Percentiles rank a stretch among this genome's conserved stretches.
Conservation (phyloP, 2,329 filamentous ascomycete species). For the Alternaria sp. region DNA sequence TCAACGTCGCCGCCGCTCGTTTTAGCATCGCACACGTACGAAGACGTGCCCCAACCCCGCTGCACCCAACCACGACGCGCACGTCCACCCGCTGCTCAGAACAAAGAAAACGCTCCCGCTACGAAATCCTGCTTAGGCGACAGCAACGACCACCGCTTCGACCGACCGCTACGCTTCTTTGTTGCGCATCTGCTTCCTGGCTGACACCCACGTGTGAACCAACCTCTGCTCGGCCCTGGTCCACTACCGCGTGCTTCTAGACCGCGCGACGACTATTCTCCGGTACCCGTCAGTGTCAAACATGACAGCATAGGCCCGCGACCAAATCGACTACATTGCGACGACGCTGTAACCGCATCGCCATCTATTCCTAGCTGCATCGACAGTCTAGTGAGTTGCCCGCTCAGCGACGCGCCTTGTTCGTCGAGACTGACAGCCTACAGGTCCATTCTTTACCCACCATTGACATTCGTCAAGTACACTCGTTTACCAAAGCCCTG, state of each 20-base stretch:
- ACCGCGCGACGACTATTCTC: slow-evolving; percentile 29
- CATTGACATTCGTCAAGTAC: slow-evolving; percentile 58
- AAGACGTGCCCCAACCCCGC: slow-evolving; percentile 15
- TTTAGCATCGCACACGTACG: slow-evolving; percentile 20
- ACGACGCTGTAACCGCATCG: slow-evolving; percentile 34
- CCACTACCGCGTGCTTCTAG: slow-evolving; percentile 27
- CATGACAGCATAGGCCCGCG: slow-evolving; percentile 47
- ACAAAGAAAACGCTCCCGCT: slow-evolving; percentile 30
- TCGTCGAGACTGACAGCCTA: slow-evolving; percentile 21
- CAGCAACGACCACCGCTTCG: slow-evolving; percentile 6
- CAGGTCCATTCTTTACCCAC: slow-evolving; percentile 50
- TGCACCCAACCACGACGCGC: slow-evolving; percentile 32
- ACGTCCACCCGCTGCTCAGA: slow-evolving; percentile 31
- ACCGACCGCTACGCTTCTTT: slow-evolving; percentile 25
- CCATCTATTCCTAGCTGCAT: slow-evolving; percentile 42
- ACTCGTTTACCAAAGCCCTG: slow-evolving; percentile 58
- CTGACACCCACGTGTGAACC: slow-evolving; percentile 27
- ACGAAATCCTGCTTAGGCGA: slow-evolving; percentile 4
- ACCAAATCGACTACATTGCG: slow-evolving; percentile 31
- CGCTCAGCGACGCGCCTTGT: neutral
- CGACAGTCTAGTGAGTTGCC: slow-evolving; percentile 48
- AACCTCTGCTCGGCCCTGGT: slow-evolving; percentile 22
- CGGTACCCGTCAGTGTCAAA: slow-evolving; percentile 36
- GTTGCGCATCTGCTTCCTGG: slow-evolving; percentile 23
- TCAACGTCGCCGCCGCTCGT: slow-evolving; percentile 39